Conservation (phyloP, 73 alveolate species). For the Symbiodinium natans region DNA sequence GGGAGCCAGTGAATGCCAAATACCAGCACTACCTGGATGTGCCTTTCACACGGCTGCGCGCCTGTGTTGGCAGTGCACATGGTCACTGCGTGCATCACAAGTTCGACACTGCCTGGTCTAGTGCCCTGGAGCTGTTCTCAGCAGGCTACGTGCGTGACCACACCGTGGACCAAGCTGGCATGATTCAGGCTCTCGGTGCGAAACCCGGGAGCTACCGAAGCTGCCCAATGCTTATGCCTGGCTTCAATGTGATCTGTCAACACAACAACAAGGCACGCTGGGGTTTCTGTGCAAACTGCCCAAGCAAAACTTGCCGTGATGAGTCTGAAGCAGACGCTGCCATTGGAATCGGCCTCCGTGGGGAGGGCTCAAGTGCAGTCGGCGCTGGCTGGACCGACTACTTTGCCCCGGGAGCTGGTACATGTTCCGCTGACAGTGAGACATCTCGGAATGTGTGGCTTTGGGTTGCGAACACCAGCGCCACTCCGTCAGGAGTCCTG, state of each 20-base stretch:
- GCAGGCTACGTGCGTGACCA: constrained; percentile 78
- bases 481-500: constrained; percentile 4
- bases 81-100: constrained; percentile 40
- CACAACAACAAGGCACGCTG: constrained; percentile 57
- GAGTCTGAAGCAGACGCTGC: constrained; percentile 69
- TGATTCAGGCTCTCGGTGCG: constrained; percentile 62
- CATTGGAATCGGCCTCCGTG: constrained; percentile 71
- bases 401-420: constrained; percentile 63
- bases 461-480: constrained; percentile 45
- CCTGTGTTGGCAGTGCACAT: constrained; percentile 69
- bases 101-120: constrained; percentile 19
- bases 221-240: constrained; percentile 69
- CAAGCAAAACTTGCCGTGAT: constrained; percentile 15
- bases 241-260: constrained; percentile 60
- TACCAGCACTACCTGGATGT: constrained; percentile 43
- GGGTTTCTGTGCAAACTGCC: constrained; percentile 92
- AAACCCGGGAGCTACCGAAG: constrained; percentile 33
- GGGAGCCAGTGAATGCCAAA: constrained; percentile 63
- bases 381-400: constrained; percentile 92
- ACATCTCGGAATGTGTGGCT: constrained; percentile 56
- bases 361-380: neutral
- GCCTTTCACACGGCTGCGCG: constrained; percentile 56
- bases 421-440: constrained; percentile 25
- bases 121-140: constrained; percentile 50
- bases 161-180: constrained; percentile 45